phyloP scores from a whole-genome alignment of 192 early-diverging fungal genomes.

The Backusella parvicylindrica region DNA sequence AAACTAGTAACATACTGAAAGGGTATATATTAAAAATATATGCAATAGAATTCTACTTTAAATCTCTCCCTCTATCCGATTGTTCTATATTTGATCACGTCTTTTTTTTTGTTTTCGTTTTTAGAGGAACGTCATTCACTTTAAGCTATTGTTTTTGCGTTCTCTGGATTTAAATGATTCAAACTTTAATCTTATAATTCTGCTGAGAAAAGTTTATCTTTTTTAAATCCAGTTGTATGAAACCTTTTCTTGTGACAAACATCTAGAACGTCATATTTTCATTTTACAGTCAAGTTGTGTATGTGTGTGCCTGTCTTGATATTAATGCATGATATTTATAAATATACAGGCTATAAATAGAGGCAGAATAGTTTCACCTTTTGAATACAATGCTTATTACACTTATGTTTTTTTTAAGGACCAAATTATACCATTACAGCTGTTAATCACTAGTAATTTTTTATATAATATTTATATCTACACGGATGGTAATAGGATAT shows the following conservation, averaged over 20 bases:
- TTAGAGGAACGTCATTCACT: neutral
- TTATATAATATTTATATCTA: neutral
- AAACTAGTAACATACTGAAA: neutral
- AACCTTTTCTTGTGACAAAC: neutral
- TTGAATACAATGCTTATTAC: neutral
- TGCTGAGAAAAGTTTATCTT: neutral
- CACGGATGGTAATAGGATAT: neutral
- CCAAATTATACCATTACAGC: neutral
- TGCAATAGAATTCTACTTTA: neutral
- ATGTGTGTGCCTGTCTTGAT: neutral
- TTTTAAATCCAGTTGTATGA: neutral
- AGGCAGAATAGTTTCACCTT: neutral
- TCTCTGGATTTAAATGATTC: neutral
- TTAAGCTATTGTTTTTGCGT: neutral
- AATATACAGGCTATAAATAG: neutral
- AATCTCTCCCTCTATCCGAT: neutral
- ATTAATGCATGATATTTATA: neutral
- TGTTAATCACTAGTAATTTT: neutral
- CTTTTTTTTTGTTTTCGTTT: neutral
- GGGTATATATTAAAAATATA: neutral
- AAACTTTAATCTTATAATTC: neutral
- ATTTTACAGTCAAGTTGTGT: neutral
- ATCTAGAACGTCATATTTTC: neutral
- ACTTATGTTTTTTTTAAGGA: neutral
- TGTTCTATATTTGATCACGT: neutral